Base-by-base conservation (phyloP, 306 rosid species). In the Ormosia semicastrata region DNA sequence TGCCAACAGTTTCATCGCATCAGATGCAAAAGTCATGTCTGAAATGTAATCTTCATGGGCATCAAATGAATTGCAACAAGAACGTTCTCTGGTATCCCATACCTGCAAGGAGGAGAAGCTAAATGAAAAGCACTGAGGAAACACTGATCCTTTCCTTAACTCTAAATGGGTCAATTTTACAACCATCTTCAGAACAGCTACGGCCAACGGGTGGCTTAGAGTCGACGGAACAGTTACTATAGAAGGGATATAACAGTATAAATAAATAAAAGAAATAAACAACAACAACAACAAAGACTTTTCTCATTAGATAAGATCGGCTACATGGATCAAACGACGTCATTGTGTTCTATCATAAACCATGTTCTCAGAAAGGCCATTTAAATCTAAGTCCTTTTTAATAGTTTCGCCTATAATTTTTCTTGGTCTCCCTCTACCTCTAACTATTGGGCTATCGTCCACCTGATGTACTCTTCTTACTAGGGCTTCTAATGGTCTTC, bases 81-180 rank as follows among this genome's bases (percentile, higher is more conserved):
- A 81, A 15, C 90, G 95, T 70, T 90, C 91, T 67, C 97, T 93
- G 37, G 94, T 95, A 86, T 93, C 98, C 98, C 98, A 95, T 39
- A 95, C 97, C 97, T 94, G 82, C 59, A 58, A 63, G 32, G 46
- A 46, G 29, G 32, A 47, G 58, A 47, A 32, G 66, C 14, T 18
- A 71, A 50, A 71, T 65, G 14, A 86, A 68, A 69, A 68, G 46
- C 13, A 77, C 56, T 12, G 60, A 70, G 75, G 32, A 57, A 84
- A 54, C 11, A 43, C 32, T n/a, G 4, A 41, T 14, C 54, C 56
- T 71, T 52, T 77, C 15, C 62, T 44, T 75, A 17, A 80, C 66
- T 50, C 57, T 18, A 75, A 32, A 41, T n/a, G 14, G 34, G 73
- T 30, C 43, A 62, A 50, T 10, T 43, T 67, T 41, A 15, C 66